Conservation (phyloP, 225 moss, liverwort and hornwort genomes). For the Physcomitrellopsis africana region DNA sequence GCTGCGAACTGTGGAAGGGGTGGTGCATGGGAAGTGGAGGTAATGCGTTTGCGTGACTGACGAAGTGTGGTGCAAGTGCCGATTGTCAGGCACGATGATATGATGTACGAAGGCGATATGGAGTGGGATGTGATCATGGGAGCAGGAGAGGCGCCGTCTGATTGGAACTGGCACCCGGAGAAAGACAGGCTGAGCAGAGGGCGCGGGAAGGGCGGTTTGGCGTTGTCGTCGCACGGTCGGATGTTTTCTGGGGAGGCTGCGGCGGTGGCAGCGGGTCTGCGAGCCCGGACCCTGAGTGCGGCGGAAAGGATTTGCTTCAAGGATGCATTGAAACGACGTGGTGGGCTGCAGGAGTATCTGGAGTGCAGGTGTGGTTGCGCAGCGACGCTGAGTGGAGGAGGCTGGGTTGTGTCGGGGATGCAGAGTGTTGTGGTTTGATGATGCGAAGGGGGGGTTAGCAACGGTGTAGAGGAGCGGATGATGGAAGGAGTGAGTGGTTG, state of each 20-base stretch:
- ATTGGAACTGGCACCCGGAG: slow-evolving; percentile 69
- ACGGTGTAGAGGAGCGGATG: slow-evolving; percentile 1
- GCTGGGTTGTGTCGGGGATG: slow-evolving; percentile 17
- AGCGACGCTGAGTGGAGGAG: slow-evolving; percentile 13
- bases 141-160: slow-evolving; percentile 46
- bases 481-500: slow-evolving; percentile 15
- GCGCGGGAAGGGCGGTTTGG: slow-evolving; percentile 48
- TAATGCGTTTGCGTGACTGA: neutral
- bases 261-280: slow-evolving; percentile 69
- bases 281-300: slow-evolving; percentile 63
- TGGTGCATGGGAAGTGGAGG: no score
- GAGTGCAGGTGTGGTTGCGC: slow-evolving; percentile 62
- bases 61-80: slow-evolving; percentile 12
- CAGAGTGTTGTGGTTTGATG: slow-evolving; percentile 4
- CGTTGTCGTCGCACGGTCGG: slow-evolving; percentile 43
- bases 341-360: slow-evolving; percentile 70
- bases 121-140: slow-evolving; percentile 77
- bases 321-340: slow-evolving; percentile 66
- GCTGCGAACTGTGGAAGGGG: no score
- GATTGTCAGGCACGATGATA: slow-evolving; percentile 61
- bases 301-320: slow-evolving; percentile 70
- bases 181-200: slow-evolving; percentile 64
- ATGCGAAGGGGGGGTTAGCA: neutral
- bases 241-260: slow-evolving; percentile 66
- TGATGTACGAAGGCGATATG: slow-evolving; percentile 77